phyloP scores from a whole-genome alignment of 345 rosid species.

The Ceriops decandra region DNA sequence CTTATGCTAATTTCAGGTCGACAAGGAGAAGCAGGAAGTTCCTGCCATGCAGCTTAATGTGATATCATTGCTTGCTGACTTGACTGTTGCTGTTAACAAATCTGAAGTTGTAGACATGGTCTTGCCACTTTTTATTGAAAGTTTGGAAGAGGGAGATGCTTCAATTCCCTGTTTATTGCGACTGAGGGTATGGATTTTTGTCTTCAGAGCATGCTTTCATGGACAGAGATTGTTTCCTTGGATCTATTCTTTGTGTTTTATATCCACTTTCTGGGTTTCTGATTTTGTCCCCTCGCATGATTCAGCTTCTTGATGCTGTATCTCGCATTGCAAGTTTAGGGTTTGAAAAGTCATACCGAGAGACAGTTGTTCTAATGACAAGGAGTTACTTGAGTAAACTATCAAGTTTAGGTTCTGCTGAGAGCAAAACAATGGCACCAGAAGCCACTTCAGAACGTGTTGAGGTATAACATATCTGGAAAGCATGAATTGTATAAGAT shows the following conservation, averaged over 20 bases:
- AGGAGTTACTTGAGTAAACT: constrained; percentile 83
- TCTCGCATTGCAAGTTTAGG: constrained; percentile 96
- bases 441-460: constrained; percentile 90
- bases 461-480: constrained; percentile 52
- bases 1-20: constrained; percentile 55
- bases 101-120: constrained; percentile 97
- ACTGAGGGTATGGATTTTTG: constrained; percentile 67
- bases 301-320: constrained; percentile 98
- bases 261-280: constrained; percentile 22
- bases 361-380: constrained; percentile 93
- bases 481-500: constrained; percentile 7
- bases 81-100: constrained; percentile 85
- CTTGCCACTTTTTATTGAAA: constrained; percentile 93
- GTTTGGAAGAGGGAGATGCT: constrained; percentile 98
- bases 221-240: constrained; percentile 8
- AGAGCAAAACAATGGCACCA: constrained; percentile 76
- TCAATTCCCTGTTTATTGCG: constrained; percentile 81
- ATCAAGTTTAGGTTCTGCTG: constrained; percentile 79
- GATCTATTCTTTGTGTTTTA: constrained; percentile 6
- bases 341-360: constrained; percentile 97
- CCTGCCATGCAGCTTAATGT: constrained; percentile 83
- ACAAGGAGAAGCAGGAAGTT: constrained; percentile 68
- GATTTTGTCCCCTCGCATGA: constrained; percentile 18
- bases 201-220: constrained; percentile 29
- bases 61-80: constrained; percentile 87